Conservation (phyloP, 1,284 basidiomycete species). For the Moesziomyces parantarcticus region DNA sequence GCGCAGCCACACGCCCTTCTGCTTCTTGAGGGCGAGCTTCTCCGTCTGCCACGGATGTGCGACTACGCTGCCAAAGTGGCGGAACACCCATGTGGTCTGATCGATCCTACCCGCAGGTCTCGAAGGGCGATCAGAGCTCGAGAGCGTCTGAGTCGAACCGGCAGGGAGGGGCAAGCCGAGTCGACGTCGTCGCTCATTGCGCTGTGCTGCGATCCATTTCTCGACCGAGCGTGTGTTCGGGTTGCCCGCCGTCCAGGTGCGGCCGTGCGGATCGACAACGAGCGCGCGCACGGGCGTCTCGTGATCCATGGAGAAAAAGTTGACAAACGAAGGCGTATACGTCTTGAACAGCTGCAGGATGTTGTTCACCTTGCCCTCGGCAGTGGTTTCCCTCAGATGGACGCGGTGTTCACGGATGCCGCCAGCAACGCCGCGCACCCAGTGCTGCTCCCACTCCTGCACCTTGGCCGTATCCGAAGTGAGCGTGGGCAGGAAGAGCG, state of each 20-base stretch:
- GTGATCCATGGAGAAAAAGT: conserved; percentile 30
- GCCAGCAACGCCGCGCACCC: conserved; percentile 43
- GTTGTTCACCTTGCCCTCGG: conserved; percentile 18
- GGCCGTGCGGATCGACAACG: conserved; percentile 40
- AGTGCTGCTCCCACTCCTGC: conserved; percentile 55
- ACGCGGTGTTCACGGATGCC: conserved; percentile 36
- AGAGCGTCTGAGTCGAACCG: background rate
- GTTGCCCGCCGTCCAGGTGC: conserved; percentile 48
- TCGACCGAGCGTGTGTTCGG: conserved; percentile 31
- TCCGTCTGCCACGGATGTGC: conserved; percentile 50
- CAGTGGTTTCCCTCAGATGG: background rate
- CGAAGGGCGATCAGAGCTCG: conserved; percentile 23
- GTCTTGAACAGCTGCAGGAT: conserved; percentile 28
- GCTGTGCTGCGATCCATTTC: conserved; percentile 32
- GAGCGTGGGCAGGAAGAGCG: conserved; percentile 27
- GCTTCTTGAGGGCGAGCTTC: conserved; percentile 33
- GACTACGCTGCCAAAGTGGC: conserved; percentile 34
- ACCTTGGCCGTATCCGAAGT: conserved; percentile 17
- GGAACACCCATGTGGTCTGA: conserved; percentile 48
- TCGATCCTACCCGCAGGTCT: conserved; percentile 40
- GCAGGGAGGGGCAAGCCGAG: conserved; percentile 11
- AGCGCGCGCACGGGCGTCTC: conserved; percentile 34
- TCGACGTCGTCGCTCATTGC: conserved; percentile 27
- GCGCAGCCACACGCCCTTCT: conserved; percentile 35
- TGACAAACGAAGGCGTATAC: conserved; percentile 53